Conservation (phyloP, 108 stramenopile species). For the Cyclotella distinguenda region DNA sequence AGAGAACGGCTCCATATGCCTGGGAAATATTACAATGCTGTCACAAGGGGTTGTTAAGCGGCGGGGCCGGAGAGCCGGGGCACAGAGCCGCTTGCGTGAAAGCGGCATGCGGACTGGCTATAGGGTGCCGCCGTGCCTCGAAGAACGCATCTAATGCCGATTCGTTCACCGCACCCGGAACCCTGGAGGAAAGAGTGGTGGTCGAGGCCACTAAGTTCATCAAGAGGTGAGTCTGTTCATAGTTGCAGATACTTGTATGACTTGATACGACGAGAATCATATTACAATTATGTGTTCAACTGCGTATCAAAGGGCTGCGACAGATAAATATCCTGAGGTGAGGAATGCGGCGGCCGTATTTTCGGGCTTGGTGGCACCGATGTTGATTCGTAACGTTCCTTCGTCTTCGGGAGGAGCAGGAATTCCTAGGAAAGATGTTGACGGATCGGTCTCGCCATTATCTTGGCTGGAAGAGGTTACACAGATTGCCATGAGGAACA, state of each 20-base stretch:
- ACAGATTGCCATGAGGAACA: conserved; percentile 62
- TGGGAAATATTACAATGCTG: conserved; percentile 67
- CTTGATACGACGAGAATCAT: too few relatives aligned
- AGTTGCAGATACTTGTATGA: too few relatives aligned
- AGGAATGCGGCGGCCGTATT: conserved; percentile 60
- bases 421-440: conserved; percentile 16
- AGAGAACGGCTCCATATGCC: conserved; percentile 64
- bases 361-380: conserved; percentile 59
- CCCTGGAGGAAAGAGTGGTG: conserved; percentile 70
- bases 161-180: conserved; percentile 55
- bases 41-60: conserved; percentile 62
- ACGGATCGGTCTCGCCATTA: conserved; percentile 29
- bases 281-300: too few relatives aligned
- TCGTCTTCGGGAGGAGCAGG: conserved; percentile 10
- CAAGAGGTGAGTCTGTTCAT: too few relatives aligned
- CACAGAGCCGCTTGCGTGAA: conserved; percentile 68
- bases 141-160: conserved; percentile 12
- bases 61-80: conserved; percentile 61
- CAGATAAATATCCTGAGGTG: conserved; percentile 80
- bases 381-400: conserved; percentile 55
- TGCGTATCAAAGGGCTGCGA: too few relatives aligned
- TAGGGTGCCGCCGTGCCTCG: conserved; percentile 56
- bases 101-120: conserved; percentile 53
- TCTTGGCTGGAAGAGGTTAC: conserved; percentile 67
- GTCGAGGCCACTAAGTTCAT: conserved; percentile 68